Percentiles rank a stretch among this genome's conserved stretches.
phyloP scores from a whole-genome alignment of 2,329 filamentous ascomycete genomes.

The Monosporascus sp. region DNA sequence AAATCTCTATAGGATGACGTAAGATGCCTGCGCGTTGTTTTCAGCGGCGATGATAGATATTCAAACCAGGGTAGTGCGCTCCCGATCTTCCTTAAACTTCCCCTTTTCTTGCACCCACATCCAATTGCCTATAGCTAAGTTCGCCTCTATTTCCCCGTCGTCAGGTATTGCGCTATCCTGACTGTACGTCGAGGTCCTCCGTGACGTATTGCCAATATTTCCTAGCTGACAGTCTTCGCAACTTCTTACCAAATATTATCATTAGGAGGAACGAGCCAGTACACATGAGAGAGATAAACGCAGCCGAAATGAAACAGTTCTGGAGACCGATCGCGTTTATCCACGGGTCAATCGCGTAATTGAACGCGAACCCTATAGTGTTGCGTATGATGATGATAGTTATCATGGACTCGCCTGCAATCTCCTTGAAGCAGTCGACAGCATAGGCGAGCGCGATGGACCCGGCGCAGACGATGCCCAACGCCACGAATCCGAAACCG shows the following conservation, averaged over 20 bases:
- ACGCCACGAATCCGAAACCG: not conserved
- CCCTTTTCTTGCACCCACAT: too few species aligned
- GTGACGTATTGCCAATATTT: not conserved
- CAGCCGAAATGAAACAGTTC: slow-evolving; percentile 34
- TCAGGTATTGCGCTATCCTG: not conserved
- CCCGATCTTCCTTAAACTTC: too few species aligned
- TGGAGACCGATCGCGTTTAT: slow-evolving; percentile 36
- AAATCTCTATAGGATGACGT: too few species aligned
- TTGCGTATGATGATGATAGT: slow-evolving; percentile 36
- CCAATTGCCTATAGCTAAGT: too few species aligned
- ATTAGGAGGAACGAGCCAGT: not conserved
- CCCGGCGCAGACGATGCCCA: not conserved
- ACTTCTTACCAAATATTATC: not conserved
- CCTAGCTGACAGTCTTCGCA: not conserved
- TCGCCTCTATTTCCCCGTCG: too few species aligned
- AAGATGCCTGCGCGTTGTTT: too few species aligned
- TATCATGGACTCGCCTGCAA: slow-evolving; percentile 34
- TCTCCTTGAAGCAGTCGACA: slow-evolving; percentile 36
- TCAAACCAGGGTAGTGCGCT: too few species aligned
- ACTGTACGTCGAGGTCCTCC: not conserved
- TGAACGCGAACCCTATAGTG: slow-evolving; percentile 34
- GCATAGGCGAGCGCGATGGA: slow-evolving; percentile 27
- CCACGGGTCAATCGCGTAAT: slow-evolving; percentile 42
- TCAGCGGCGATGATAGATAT: too few species aligned
- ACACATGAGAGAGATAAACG: slow-evolving; percentile 29